phyloP scores from a whole-genome alignment of 2,329 filamentous ascomycete genomes.

The Sarocladiaceae sp. region DNA sequence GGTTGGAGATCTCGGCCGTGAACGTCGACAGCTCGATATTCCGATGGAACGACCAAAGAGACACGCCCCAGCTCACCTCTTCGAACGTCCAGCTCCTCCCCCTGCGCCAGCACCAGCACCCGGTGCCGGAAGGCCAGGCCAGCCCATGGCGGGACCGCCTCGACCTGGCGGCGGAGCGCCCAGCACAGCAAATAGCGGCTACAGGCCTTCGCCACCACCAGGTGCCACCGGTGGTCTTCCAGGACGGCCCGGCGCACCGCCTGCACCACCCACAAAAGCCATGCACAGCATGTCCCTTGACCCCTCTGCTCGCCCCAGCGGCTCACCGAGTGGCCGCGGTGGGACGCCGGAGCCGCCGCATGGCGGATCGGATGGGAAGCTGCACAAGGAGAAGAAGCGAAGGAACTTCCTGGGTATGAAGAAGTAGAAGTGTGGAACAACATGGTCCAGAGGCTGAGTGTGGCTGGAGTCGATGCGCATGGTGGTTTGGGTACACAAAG shows the following conservation, averaged over 20 bases:
- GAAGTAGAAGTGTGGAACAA: constrained; percentile 39
- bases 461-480: too few species aligned
- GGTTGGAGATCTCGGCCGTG: constrained; percentile 69
- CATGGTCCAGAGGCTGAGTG: background rate
- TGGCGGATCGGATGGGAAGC: constrained; percentile 28
- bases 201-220: constrained; percentile 13
- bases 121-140: constrained; percentile 20
- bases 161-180: constrained; percentile 18
- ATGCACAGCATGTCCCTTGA: constrained; percentile 51
- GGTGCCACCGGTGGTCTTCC: constrained; percentile 26
- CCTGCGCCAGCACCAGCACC: constrained; percentile 14
- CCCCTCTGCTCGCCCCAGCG: constrained; percentile 18
- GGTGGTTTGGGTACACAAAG: too few species aligned
- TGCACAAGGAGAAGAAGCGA: constrained; percentile 56
- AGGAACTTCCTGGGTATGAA: constrained; percentile 53
- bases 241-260: constrained; percentile 20
- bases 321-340: constrained; percentile 1
- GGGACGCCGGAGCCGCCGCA: constrained; percentile 18
- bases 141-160: constrained; percentile 20
- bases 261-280: constrained; percentile 43
- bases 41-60: constrained; percentile 74
- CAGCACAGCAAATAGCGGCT: constrained; percentile 4
- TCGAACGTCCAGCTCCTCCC: constrained; percentile 61
- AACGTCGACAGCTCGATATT: constrained; percentile 70
- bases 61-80: constrained; percentile 80